Evolutionary conservation across 2,329 filamentous ascomycete genomes (phyloP), one percentile per base, ranked within the genome.

Genomic region (Fusarium sp.): DNA sequence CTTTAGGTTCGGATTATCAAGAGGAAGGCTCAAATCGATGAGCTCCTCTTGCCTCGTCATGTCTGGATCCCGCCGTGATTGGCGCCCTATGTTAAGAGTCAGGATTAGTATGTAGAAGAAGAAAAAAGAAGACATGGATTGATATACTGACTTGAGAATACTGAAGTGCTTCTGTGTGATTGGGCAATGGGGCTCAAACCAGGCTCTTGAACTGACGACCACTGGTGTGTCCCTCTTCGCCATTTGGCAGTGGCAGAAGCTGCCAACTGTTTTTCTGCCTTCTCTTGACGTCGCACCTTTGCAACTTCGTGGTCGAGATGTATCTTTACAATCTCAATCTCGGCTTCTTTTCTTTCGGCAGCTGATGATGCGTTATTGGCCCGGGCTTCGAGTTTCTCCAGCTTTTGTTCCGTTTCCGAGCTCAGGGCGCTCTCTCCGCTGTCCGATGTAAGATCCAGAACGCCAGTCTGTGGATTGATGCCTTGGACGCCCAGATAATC

Each of bases 401-500:
- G 73, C 33, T 72, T 78, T 41, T 75, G 70, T 33, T 77, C 77
- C 9, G 75, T 76, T 24, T 78, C 75, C 18, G 73, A 46, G 69
- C 77, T 73, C 44, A 73, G 46, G 7, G 75, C 77, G 58, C 80
- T 82, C 28, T 80, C 79, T 2, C 83, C 84, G 62, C 83, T 86
- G 16, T 81, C 79, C 5, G 84, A 84, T 10, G 84, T 83, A 6
- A 84, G 75, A 59, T 88, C 84, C 48, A 84, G 82, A 64, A 84
- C 79, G 8, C 88, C 86, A 1, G 88, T 89, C 41, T 81, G 77
- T 1, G 87, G 87, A 70, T 89, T 89, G 54, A 86, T 80, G 6
- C 87, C 87, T 60, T 88, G 86, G 3, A 89, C 84, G 3, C 86
- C 87, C 0, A 89, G 81, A 71, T 84, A 89, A 73, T 90, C 87